These are phyloP conservation scores for Cucurbita ficifolia DNA, from an alignment of 306 rosid species.

Conservation along the genomic window DNA sequence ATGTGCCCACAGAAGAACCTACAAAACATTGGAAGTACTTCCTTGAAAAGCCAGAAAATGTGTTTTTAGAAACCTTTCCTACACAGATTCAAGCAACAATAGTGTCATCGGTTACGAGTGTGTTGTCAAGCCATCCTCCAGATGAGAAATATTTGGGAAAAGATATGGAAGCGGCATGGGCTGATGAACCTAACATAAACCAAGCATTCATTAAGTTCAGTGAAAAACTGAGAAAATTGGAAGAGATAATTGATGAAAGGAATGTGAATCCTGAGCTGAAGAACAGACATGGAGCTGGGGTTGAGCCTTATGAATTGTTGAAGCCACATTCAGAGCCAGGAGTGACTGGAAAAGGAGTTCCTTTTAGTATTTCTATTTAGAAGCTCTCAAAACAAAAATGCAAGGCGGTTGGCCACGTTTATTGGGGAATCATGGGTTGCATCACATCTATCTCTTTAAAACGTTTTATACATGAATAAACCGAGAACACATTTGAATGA, in stretches of 20 bases:
- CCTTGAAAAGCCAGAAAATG: conserved; percentile 30
- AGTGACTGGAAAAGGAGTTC: conserved; percentile 62
- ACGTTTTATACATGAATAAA: too few species aligned
- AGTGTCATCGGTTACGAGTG: conserved; percentile 39
- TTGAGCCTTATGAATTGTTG: conserved; percentile 56
- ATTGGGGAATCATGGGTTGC: too few species aligned
- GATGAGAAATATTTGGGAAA: conserved; percentile 69
- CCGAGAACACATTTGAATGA: too few species aligned
- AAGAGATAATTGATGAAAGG: conserved; percentile 33
- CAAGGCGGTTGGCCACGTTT: too few species aligned
- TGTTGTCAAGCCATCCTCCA: conserved; percentile 54
- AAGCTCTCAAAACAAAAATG: too few species aligned
- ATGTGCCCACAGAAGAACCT: conserved; percentile 50
- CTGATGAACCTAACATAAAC: conserved; percentile 27
- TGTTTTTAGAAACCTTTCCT: conserved; percentile 32
- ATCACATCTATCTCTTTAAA: too few species aligned
- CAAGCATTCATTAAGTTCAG: conserved; percentile 41
- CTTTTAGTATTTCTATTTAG: conserved; percentile 63
- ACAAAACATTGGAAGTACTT: conserved; percentile 28
- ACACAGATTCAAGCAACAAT: conserved; percentile 49
- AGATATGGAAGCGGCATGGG: conserved; percentile 50
- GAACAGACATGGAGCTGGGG: conserved; percentile 70
- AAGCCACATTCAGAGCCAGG: conserved; percentile 73
- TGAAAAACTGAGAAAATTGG: conserved; percentile 29
- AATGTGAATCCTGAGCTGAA: conserved; percentile 26